A percentile compares a stretch with the other conserved stretches of the same genome.
Evolutionary conservation across 306 rosid genomes (phyloP).

Genomic region (Vigna nakashimae): DNA sequence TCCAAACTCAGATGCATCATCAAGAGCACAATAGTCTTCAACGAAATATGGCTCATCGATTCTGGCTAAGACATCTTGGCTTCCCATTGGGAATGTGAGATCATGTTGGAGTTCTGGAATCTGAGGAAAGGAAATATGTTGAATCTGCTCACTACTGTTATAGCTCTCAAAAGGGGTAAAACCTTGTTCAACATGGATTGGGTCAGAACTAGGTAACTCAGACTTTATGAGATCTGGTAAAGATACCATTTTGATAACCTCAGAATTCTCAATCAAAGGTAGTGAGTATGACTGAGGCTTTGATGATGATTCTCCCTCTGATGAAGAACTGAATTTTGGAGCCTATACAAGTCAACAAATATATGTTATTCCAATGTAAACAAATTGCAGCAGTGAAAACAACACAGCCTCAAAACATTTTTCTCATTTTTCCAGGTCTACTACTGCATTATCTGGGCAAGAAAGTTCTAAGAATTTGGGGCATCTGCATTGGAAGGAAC

Average conservation of each 20-base stretch:
- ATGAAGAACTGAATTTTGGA: constrained; percentile 61
- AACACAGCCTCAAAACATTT: background rate
- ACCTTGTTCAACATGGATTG: constrained; percentile 49
- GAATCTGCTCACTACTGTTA: constrained; percentile 40
- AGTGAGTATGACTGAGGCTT: constrained; percentile 51
- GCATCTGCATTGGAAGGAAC: no score
- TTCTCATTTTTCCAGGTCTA: background rate
- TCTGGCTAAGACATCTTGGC: constrained; percentile 53
- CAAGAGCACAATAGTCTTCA: constrained; percentile 54
- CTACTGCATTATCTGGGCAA: no score
- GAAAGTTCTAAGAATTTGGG: no score
- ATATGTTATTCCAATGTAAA: background rate
- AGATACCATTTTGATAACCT: constrained; percentile 59
- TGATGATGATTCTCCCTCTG: constrained; percentile 70
- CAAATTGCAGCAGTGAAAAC: background rate
- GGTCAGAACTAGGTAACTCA: constrained; percentile 40
- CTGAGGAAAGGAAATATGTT: constrained; percentile 47
- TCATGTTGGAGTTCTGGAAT: constrained; percentile 51
- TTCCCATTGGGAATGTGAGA: constrained; percentile 54
- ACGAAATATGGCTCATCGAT: constrained; percentile 52
- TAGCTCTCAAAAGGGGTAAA: constrained; percentile 45
- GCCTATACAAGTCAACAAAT: constrained; percentile 47
- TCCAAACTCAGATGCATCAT: constrained; percentile 52
- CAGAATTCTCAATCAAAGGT: constrained; percentile 47
- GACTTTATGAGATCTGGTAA: constrained; percentile 63